These are phyloP conservation scores for Neurospora sp. DNA, from an alignment of 495 filamentous ascomycete species.

Conservation along the genomic window DNA sequence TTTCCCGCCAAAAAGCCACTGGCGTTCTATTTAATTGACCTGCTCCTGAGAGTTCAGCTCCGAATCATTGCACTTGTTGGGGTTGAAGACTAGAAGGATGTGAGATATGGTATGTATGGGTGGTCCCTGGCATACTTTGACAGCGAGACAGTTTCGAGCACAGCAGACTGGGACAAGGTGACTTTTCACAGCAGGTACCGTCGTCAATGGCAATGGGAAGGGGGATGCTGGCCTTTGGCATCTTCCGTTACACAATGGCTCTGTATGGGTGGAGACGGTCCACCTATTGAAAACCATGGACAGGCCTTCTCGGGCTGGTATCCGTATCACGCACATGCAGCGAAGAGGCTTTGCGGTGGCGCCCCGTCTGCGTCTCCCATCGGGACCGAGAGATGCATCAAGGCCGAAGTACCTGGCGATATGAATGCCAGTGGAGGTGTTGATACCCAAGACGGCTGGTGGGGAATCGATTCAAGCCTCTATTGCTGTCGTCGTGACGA, in stretches of 20 bases:
- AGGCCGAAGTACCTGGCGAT: neutral
- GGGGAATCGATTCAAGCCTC: neutral
- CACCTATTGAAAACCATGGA: neutral
- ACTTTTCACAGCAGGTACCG: neutral
- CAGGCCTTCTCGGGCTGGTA: neutral
- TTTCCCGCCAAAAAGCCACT: neutral
- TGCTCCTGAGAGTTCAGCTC: neutral
- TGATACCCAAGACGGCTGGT: neutral
- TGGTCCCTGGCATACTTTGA: neutral
- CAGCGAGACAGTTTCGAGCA: neutral
- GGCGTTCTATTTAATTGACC: neutral
- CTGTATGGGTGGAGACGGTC: neutral
- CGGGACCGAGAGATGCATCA: slow-evolving; percentile 6
- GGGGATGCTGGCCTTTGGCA: neutral
- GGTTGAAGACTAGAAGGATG: neutral
- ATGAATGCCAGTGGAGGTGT: neutral
- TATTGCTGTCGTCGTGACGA: neutral
- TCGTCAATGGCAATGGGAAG: neutral
- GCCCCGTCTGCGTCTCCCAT: neutral
- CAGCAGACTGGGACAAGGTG: neutral
- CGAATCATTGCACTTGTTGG: neutral
- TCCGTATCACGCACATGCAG: neutral
- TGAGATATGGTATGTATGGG: neutral
- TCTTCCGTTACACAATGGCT: neutral
- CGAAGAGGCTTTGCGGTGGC: neutral